phyloP scores from a whole-genome alignment of 2,329 filamentous ascomycete species.

The Phialophora macrospora region DNA sequence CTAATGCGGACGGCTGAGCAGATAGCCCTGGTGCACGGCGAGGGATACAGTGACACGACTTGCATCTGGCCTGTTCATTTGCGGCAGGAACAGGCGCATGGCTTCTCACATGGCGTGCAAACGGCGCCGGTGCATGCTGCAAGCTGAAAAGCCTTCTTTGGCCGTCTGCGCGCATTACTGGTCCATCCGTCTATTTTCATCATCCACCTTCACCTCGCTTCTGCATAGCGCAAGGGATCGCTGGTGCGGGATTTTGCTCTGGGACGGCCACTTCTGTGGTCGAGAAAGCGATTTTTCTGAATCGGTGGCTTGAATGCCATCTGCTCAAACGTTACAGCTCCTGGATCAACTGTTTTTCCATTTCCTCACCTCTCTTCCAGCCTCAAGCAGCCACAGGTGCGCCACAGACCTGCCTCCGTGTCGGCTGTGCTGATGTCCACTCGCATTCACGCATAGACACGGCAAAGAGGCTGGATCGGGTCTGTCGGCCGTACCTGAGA shows the following conservation, averaged over 20 bases:
- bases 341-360: conserved; percentile 22
- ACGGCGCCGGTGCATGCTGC: conserved; percentile 20
- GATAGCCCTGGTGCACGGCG: conserved; percentile 2
- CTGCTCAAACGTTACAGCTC: conserved; percentile 23
- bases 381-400: conserved; percentile 21
- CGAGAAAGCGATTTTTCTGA: conserved; percentile 5
- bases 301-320: conserved; percentile 25
- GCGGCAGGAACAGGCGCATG: conserved; percentile 27
- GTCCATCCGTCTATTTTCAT: conserved; percentile 29
- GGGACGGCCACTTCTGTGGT: neutral
- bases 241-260: conserved; percentile 7
- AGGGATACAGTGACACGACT: neutral
- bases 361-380: conserved; percentile 25
- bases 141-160: conserved; percentile 22
- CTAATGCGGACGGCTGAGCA: conserved; percentile 30
- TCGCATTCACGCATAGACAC: conserved; percentile 15
- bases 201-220: conserved; percentile 26
- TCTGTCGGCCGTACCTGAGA: conserved; percentile 7
- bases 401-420: conserved; percentile 10
- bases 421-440: conserved; percentile 9
- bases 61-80: conserved; percentile 15
- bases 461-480: conserved; percentile 20
- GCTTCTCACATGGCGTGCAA: conserved; percentile 11
- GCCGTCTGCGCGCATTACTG: conserved; percentile 7
- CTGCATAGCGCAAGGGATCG: conserved; percentile 18